phyloP scores from a whole-genome alignment of 202 grass and related monocot genomes.

The Panicum virgatum region DNA sequence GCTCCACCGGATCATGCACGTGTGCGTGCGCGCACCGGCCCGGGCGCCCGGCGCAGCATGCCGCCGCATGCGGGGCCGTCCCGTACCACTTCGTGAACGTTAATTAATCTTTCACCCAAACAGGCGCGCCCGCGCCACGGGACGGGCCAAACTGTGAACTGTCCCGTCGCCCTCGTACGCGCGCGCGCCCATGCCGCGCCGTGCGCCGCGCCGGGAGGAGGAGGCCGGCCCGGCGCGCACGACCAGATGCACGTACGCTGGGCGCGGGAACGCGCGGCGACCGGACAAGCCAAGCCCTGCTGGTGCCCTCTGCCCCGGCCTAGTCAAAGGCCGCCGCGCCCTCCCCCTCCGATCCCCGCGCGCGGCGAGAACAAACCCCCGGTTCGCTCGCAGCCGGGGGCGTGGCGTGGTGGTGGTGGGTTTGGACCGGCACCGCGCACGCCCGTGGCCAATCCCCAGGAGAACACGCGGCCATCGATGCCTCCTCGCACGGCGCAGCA shows the following conservation, averaged over 20 bases:
- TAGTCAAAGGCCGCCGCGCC: not conserved
- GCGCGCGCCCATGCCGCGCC: not conserved
- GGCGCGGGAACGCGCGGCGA: not conserved
- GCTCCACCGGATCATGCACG: not conserved
- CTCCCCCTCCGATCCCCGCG: not conserved
- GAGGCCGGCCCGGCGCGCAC: too few species aligned
- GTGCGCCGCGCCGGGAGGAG: not conserved
- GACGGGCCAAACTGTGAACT: not conserved
- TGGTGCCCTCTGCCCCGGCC: too few species aligned
- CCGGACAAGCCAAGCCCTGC: too few species aligned
- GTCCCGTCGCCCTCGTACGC: constrained; percentile 2
- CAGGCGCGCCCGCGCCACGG: not conserved
- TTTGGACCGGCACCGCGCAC: not conserved
- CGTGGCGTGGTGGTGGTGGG: not conserved
- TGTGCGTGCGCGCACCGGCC: not conserved
- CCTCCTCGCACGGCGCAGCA: not conserved
- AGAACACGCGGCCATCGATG: constrained; percentile 35
- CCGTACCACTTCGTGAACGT: not conserved
- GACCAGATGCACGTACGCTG: too few species aligned
- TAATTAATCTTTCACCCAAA: not conserved
- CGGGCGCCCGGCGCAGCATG: not conserved
- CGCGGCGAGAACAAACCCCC: not conserved
- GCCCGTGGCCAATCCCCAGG: not conserved
- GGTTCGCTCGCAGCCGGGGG: not conserved
- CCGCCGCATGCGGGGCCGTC: too few species aligned